Evolutionary conservation across 139 green algal species (phyloP), one percentile per base, ranked within the genome.

Genomic region (Tetraselmis striata): DNA sequence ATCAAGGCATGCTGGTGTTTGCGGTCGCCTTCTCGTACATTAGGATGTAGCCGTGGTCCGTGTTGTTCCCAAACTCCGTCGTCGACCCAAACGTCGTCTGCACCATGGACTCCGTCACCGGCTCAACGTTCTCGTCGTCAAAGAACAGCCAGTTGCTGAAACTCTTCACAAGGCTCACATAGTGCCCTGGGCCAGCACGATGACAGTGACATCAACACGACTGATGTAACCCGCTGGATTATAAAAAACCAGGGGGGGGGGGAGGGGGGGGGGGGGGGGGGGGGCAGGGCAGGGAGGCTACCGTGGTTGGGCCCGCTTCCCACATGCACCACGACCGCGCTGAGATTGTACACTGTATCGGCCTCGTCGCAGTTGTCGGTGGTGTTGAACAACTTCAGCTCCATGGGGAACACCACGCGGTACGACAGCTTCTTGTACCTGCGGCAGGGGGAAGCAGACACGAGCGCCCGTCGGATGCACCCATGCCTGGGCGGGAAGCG

Each of bases 21-120:
- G 45, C 45, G 11, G 45, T 18, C 18, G 45, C 84, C 77, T 85
- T 84, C 80, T 95, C 87, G 82, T 98, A 99, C 28, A 99, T 93
- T n/a, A 99, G 88, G 31, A 99, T 97, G 89, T 99, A 99, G 30
- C 95, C 96, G 82, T 99, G 95, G 79, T 99, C 96, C 79, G 92
- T 95, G 84, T 93, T 94, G 82, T 84, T 92, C 77, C 25, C 30
- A 31, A 29, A 30, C 30, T 77, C 89, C 32, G 93, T 88, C 2
- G 95, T 93, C 23, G 90, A 93, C 0, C 96, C 96, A 89, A 98
- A 99, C 2, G 94, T 95, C 58, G 87, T 93, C 75, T 95, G 92
- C 31, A 98, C 91, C 59, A 88, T 85, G 11, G 80, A 81, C 82
- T 98, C 96, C 0, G 83, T 87, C 76, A 98, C 93, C 2, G 88